phyloP scores from a whole-genome alignment of 2,329 filamentous ascomycete species.

The Calonectria pseudoreteaudii region DNA sequence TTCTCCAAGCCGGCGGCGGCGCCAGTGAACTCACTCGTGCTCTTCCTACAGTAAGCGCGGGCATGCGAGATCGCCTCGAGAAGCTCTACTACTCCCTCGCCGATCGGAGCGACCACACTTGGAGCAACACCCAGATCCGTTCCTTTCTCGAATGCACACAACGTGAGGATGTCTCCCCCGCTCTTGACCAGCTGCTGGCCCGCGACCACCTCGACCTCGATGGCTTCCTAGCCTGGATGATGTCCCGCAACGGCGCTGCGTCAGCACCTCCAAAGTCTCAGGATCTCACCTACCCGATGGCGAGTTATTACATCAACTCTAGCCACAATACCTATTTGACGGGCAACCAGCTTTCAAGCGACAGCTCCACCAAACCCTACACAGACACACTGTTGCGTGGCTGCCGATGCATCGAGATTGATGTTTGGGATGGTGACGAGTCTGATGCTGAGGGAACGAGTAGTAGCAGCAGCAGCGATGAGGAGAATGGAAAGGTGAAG shows the following conservation, averaged over 20 bases:
- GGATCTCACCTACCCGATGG: slow-evolving; percentile 80
- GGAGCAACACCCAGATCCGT: slow-evolving; percentile 58
- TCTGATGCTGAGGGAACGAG: slow-evolving; percentile 66
- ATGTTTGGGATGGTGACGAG: slow-evolving; percentile 93
- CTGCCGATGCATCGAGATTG: slow-evolving; percentile 92
- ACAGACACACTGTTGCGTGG: slow-evolving; percentile 85
- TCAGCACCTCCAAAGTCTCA: slow-evolving; percentile 54
- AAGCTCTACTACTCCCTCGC: slow-evolving; percentile 60
- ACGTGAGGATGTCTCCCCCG: slow-evolving; percentile 50
- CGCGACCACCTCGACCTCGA: slow-evolving; percentile 57
- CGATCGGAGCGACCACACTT: slow-evolving; percentile 52
- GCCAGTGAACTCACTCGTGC: slow-evolving; percentile 55
- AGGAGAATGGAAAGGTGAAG: slow-evolving; percentile 61
- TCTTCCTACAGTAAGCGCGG: slow-evolving; percentile 55
- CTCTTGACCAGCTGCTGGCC: slow-evolving; percentile 42
- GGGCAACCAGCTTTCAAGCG: slow-evolving; percentile 87
- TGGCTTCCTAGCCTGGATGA: slow-evolving; percentile 68
- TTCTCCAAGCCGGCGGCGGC: slow-evolving; percentile 61
- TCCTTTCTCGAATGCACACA: slow-evolving; percentile 62
- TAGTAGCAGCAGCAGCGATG: slow-evolving; percentile 63
- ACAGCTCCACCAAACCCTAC: slow-evolving; percentile 89
- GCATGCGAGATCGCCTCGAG: slow-evolving; percentile 57
- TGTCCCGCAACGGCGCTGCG: slow-evolving; percentile 58
- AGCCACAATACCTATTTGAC: slow-evolving; percentile 96
- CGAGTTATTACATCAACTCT: slow-evolving; percentile 93